phyloP scores from a whole-genome alignment of 2,329 filamentous ascomycete genomes.

The Monosporascus sp. region DNA sequence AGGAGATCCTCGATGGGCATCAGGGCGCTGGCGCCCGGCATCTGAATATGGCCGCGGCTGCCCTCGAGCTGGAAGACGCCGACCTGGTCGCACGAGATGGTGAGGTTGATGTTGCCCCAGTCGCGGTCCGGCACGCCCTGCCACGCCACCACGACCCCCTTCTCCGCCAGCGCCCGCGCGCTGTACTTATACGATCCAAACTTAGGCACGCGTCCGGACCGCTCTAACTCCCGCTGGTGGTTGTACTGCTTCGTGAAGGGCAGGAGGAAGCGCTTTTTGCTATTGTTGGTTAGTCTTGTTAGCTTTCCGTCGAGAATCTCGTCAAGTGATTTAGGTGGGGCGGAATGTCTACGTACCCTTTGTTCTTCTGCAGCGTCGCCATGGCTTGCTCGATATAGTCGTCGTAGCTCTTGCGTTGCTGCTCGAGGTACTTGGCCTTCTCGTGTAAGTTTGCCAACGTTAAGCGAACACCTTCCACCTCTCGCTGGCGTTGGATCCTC shows the following conservation, averaged over 20 bases:
- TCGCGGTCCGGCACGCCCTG: conserved; percentile 74
- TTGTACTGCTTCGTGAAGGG: conserved; percentile 99
- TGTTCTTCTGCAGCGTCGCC: conserved; percentile 94
- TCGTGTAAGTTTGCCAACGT: conserved; percentile 73
- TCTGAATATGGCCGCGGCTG: conserved; percentile 86
- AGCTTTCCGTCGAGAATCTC: conserved; percentile 8
- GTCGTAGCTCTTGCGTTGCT: conserved; percentile 95
- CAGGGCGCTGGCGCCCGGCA: conserved; percentile 84
- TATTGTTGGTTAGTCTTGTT: conserved; percentile 27
- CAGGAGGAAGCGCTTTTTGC: conserved; percentile 87
- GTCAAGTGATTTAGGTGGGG: not conserved
- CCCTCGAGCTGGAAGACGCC: conserved; percentile 92
- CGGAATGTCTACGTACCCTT: conserved; percentile 54
- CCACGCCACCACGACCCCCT: conserved; percentile 93
- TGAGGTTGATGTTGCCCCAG: conserved; percentile 90
- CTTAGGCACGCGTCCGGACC: conserved; percentile 87
- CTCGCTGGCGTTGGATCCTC: conserved; percentile 83
- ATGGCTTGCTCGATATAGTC: conserved; percentile 99
- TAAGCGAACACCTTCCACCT: conserved; percentile 76
- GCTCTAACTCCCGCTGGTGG: conserved; percentile 91
- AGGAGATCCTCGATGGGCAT: conserved; percentile 89
- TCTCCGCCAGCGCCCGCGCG: conserved; percentile 80
- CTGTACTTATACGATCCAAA: conserved; percentile 98
- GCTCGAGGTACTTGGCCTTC: conserved; percentile 88
- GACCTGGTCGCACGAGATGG: conserved; percentile 89